phyloP scores from a whole-genome alignment of 2,329 filamentous ascomycete genomes.

The Fusarium sulawesiense region DNA sequence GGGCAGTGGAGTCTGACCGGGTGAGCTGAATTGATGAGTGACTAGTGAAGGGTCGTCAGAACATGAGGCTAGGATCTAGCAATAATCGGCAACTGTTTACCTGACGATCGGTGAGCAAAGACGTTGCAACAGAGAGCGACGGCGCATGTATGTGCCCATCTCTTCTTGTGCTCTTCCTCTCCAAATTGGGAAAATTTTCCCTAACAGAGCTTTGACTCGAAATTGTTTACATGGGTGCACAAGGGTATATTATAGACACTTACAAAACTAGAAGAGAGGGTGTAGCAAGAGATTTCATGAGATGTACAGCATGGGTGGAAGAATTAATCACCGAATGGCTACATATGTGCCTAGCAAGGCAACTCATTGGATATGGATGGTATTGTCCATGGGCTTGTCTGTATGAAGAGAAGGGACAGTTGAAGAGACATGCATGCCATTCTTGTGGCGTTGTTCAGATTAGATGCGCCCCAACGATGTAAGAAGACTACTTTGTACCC shows the following conservation, averaged over 20 bases:
- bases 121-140: not conserved
- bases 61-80: not conserved
- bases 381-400: not conserved
- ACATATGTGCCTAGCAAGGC: not conserved
- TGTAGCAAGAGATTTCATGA: not conserved
- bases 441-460: slow-evolving; percentile 13
- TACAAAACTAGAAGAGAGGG: slow-evolving; percentile 2
- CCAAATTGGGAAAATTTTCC: not conserved
- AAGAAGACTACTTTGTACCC: not conserved
- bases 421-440: slow-evolving; percentile 8
- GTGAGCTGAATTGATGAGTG: slow-evolving; percentile 28
- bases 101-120: slow-evolving; percentile 16
- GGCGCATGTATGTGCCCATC: slow-evolving; percentile 5
- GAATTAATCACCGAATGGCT: not conserved
- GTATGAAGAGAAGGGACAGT: slow-evolving; percentile 1
- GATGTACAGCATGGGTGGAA: not conserved
- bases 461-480: slow-evolving; percentile 34
- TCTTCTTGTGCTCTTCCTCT: not conserved
- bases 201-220: not conserved
- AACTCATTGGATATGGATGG: not conserved
- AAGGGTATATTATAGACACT: slow-evolving; percentile 7
- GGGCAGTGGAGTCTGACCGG: slow-evolving; percentile 24
- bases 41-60: slow-evolving; percentile 4
- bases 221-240: slow-evolving; percentile 13
- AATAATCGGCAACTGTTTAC: slow-evolving; percentile 12